These are phyloP conservation scores for Cladophialophora yegresii DNA, from an alignment of 2,329 filamentous ascomycete genomes.

Conservation along the genomic window DNA sequence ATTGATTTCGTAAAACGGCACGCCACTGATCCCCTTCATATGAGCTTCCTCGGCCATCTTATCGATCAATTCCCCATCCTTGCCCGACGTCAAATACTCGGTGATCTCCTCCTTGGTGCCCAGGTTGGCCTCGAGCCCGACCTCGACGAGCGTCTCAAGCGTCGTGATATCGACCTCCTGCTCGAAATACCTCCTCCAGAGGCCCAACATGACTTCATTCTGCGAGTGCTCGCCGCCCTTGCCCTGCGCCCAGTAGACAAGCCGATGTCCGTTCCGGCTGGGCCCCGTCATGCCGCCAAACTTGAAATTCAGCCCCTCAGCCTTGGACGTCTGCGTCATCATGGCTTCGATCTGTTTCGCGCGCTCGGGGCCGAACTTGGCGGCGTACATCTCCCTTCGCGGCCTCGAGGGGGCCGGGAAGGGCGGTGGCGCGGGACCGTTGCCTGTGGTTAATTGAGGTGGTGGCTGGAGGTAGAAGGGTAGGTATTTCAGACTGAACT, in stretches of 20 bases:
- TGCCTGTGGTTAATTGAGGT: constrained; percentile 55
- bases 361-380: constrained; percentile 66
- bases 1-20: constrained; percentile 76
- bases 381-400: constrained; percentile 60
- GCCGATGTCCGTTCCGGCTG: constrained; percentile 75
- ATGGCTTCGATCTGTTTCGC: constrained; percentile 59
- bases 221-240: constrained; percentile 56
- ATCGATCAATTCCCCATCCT: constrained; percentile 61
- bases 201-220: constrained; percentile 60
- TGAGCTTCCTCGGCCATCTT: constrained; percentile 55
- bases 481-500: constrained; percentile 71
- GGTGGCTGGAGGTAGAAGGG: constrained; percentile 79
- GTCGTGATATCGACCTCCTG: constrained; percentile 65
- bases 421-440: constrained; percentile 57
- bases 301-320: constrained; percentile 72
- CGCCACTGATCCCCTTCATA: constrained; percentile 62
- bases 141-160: constrained; percentile 54
- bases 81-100: constrained; percentile 57
- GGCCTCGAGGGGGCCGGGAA: constrained; percentile 55
- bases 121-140: constrained; percentile 56
- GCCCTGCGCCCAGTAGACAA: constrained; percentile 68
- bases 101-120: constrained; percentile 50
- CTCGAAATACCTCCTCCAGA: constrained; percentile 70
- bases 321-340: constrained; percentile 59
- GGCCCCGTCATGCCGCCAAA: constrained; percentile 72